Base-by-base conservation (phyloP, 371 early-diverging fungal species). In the Mortierella sp. region DNA sequence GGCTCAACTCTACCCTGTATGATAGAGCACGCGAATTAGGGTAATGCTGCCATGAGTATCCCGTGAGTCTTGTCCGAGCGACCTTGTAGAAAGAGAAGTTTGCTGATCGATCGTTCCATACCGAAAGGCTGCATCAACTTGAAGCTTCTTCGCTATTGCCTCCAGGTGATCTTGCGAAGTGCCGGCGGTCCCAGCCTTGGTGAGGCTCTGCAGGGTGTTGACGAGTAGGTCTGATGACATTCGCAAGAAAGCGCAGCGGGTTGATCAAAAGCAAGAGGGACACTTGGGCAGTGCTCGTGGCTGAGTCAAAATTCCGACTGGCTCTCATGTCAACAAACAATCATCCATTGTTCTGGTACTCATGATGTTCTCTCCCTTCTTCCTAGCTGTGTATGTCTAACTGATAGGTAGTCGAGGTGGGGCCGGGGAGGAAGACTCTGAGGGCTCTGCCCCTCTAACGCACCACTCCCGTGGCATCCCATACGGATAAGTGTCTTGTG, bases 51-150 rank as follows among this genome's bases (percentile, higher is more conserved):
- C 34, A 34, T 34, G 34, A 34, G 34, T 34, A 34, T 34, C 10
- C 34, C 7, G 34, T 34, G 34, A 34, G 34, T 34, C 34, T 34
- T 34, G 34, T 10, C 4, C 10, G 34, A 34, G 34, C 10, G 42
- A 10, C 4, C 7, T 5, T 28, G 21, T 39, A 24, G 34, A 30
- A n/a, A 21, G 26, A 27, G 39, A 12, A 27, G 14, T 38, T 4
- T 3, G 31, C n/a, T 27, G 16, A 24, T 27, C 18, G 23, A 10
- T 3, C 48, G 23, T 23, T 47, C 24, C 9, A 16, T 67, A 73
- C 73, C 73, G 64, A 43, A 63, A 67, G n/a, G 54, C 64, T 26
- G 46, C 42, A 49, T 73, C 73, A 27, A 50, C 51, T 27, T 73
- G 73, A 8, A 73, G 55, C 26, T 56, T 41, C 31, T 73, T 67